These are phyloP conservation scores for Acrocalymma vagum DNA, from an alignment of 2,329 filamentous ascomycete genomes.

Conservation along the genomic window DNA sequence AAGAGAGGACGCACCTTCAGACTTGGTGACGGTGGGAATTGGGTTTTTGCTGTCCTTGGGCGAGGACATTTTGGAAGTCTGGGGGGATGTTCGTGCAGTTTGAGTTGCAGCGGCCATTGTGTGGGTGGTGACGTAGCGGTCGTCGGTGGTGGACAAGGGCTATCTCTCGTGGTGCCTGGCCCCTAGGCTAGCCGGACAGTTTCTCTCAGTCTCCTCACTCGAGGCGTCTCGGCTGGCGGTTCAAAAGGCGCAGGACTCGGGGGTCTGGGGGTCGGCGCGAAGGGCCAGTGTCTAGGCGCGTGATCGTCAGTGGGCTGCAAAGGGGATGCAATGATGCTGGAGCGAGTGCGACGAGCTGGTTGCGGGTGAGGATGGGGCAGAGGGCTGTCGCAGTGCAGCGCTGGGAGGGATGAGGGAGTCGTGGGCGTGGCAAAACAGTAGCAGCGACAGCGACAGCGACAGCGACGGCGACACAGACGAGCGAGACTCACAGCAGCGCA, in stretches of 20 bases:
- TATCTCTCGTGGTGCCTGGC: constrained; percentile 38
- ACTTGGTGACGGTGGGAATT: constrained; percentile 38
- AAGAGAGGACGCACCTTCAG: constrained; percentile 42
- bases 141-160: constrained; percentile 31
- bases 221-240: constrained; percentile 21
- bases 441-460: constrained; percentile 17
- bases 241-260: constrained; percentile 17
- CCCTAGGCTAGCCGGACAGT: constrained; percentile 23
- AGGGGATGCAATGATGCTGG: constrained; percentile 10
- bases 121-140: constrained; percentile 46
- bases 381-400: constrained; percentile 27
- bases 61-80: constrained; percentile 48
- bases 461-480: constrained; percentile 25
- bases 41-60: constrained; percentile 47
- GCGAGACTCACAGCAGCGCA: constrained; percentile 18
- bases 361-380: constrained; percentile 15
- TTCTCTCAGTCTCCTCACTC: constrained; percentile 34
- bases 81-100: constrained; percentile 43
- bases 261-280: background rate
- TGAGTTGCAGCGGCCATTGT: constrained; percentile 46
- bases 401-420: too few species aligned
- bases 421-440: constrained; percentile 28
- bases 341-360: constrained; percentile 22
- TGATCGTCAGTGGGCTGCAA: background rate
- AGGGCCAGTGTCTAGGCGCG: background rate